Evolutionary conservation across 306 rosid genomes (phyloP).

Genomic region (Gleditsia sinensis): DNA sequence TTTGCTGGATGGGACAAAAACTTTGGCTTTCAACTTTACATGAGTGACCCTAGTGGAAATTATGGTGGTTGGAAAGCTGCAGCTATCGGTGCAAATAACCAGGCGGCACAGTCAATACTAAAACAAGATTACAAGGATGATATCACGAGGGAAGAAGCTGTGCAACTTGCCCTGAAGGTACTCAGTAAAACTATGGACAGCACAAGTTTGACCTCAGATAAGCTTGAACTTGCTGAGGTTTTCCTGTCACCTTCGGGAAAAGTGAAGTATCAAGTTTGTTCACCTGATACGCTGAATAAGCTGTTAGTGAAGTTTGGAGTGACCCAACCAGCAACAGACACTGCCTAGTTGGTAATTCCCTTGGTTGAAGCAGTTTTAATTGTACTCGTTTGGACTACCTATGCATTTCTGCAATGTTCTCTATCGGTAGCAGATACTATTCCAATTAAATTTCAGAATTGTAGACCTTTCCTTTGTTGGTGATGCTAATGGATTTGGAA

Average conservation of each 20-base stretch:
- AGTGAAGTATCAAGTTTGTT: conserved; percentile 57
- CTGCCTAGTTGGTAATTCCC: conserved; percentile 38
- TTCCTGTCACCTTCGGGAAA: conserved; percentile 50
- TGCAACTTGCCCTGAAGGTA: conserved; percentile 56
- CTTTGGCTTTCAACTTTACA: conserved; percentile 55
- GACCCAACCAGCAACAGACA: conserved; percentile 52
- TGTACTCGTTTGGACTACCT: neutral
- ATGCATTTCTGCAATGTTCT: neutral
- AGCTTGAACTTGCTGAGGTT: conserved; percentile 56
- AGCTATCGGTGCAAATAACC: conserved; percentile 56
- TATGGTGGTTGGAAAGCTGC: conserved; percentile 62
- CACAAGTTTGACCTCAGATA: conserved; percentile 51
- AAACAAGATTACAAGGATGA: conserved; percentile 63
- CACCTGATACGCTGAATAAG: conserved; percentile 47
- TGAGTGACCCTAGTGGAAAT: conserved; percentile 62
- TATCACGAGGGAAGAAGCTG: conserved; percentile 52
- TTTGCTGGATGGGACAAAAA: conserved; percentile 62
- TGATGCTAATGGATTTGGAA: conserved; percentile 31
- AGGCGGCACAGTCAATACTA: conserved; percentile 53
- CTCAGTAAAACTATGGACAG: conserved; percentile 59
- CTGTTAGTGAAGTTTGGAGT: conserved; percentile 52
- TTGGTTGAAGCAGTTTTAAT: neutral
- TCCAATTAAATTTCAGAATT: conserved; percentile 18
- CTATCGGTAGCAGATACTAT: neutral
- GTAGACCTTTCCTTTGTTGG: conserved; percentile 6